These are phyloP conservation scores for Candida broadrunensis DNA, from an alignment of 805 yeast genomes.

Conservation along the genomic window DNA sequence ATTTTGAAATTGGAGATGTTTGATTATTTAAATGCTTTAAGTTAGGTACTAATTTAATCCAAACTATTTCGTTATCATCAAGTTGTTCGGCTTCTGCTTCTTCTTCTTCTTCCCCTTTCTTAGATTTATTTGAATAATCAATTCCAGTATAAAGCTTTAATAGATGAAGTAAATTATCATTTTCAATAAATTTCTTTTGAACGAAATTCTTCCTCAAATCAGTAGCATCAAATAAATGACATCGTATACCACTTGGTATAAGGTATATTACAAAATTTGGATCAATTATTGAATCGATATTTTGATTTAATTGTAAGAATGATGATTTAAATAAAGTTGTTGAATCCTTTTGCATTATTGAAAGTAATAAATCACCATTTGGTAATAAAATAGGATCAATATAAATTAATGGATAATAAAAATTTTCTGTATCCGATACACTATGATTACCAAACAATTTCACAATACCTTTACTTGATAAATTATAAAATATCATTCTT, in stretches of 20 bases:
- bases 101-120: no score
- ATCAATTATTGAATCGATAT: conserved; percentile 7
- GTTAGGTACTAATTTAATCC: conserved; percentile 72
- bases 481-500: conserved; percentile 31
- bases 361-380: conserved; percentile 37
- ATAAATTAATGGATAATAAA: conserved; percentile 17
- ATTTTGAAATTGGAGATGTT: conserved; percentile 60
- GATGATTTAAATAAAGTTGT: conserved; percentile 25
- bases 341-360: conserved; percentile 21
- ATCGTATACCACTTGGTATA: conserved; percentile 41
- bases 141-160: conserved; percentile 34
- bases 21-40: conserved; percentile 65
- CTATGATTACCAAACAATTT: conserved; percentile 39
- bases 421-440: conserved; percentile 12
- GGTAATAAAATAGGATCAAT: conserved; percentile 36
- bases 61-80: conserved; percentile 32
- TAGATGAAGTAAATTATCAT: conserved; percentile 23
- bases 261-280: conserved; percentile 33
- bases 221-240: conserved; percentile 34
- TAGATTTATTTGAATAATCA: conserved; percentile 13
- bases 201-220: conserved; percentile 17
- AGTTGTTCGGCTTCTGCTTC: neutral
- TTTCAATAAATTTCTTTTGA: conserved; percentile 16
- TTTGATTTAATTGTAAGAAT: conserved; percentile 9
- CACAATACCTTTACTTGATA: conserved; percentile 22